phyloP scores from a whole-genome alignment of 345 rosid genomes.

The Clausena lansium region DNA sequence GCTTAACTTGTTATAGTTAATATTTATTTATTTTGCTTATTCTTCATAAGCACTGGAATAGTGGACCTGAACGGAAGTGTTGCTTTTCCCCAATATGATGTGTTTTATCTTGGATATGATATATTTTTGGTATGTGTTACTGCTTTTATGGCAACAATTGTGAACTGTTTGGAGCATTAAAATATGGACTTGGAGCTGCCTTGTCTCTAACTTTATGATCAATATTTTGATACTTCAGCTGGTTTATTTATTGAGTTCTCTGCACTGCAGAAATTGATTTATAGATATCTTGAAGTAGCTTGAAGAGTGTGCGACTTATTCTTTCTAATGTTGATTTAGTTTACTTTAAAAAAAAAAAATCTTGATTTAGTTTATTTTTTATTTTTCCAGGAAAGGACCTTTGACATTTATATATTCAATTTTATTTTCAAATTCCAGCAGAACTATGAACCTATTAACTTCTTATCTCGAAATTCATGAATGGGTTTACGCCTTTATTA shows the following conservation, averaged over 20 bases:
- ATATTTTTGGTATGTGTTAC: not conserved
- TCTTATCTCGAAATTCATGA: not conserved
- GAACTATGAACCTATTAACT: not conserved
- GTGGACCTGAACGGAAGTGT: not conserved
- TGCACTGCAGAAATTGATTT: not conserved
- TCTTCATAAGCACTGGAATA: not conserved
- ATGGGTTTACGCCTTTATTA: slow-evolving; percentile 1
- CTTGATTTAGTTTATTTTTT: not conserved
- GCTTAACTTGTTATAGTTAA: not conserved
- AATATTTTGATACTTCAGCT: not conserved
- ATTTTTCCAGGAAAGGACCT: not conserved
- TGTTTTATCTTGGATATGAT: not conserved
- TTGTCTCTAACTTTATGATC: not conserved
- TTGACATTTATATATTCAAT: too few species aligned
- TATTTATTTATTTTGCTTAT: too few species aligned
- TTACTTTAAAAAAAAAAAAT: too few species aligned
- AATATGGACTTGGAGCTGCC: not conserved
- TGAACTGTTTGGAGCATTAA: not conserved
- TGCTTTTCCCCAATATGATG: not conserved
- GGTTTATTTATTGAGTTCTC: not conserved
- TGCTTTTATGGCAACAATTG: not conserved
- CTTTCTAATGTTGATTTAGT: not conserved
- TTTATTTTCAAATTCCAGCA: not conserved
- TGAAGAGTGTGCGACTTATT: not conserved
- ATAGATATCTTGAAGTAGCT: not conserved